Percentiles rank a stretch among this genome's conserved stretches.
Conservation (phyloP, 495 filamentous ascomycete species). For the Ascobolus immersus region DNA sequence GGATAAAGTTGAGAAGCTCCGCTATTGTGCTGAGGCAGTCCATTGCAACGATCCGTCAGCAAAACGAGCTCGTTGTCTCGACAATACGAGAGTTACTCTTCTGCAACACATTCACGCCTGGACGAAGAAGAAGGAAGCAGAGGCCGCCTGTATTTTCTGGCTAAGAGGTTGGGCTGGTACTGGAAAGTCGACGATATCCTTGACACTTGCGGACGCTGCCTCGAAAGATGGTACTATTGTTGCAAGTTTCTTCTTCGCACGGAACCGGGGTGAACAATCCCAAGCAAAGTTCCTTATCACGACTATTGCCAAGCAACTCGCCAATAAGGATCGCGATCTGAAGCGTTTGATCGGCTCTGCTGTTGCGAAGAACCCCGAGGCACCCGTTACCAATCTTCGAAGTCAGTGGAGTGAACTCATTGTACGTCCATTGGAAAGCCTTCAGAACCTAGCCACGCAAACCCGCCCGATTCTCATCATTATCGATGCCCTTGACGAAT, state of each 20-base stretch:
- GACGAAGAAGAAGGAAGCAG: conserved; percentile 1
- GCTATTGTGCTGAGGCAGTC: neutral
- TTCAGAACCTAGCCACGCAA: conserved; percentile 1
- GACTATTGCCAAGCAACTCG: conserved; percentile 8
- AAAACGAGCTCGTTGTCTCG: conserved; percentile 5
- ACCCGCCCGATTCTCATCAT: conserved; percentile 9
- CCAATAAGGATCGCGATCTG: conserved; percentile 2
- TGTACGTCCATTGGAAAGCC: conserved; percentile 3
- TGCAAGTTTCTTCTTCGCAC: conserved; percentile 5
- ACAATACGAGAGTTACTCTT: conserved; percentile 6
- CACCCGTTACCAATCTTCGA: neutral
- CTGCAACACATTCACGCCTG: conserved; percentile 5
- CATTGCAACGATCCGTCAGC: neutral
- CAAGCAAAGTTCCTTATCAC: conserved; percentile 9
- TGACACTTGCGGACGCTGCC: conserved; percentile 6
- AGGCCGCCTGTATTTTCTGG: conserved; percentile 19
- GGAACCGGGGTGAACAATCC: conserved; percentile 5
- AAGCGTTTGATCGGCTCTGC: conserved; percentile 3
- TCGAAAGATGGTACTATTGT: conserved; percentile 2
- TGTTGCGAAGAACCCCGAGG: conserved; percentile 3
- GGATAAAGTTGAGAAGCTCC: neutral
- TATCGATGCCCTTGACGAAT: conserved; percentile 18
- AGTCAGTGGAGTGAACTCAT: conserved; percentile 10
- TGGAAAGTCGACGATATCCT: conserved; percentile 17
- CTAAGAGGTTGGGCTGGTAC: conserved; percentile 16